phyloP scores from a whole-genome alignment of 78 protist species.

The Corallochytrium limacisporum region DNA sequence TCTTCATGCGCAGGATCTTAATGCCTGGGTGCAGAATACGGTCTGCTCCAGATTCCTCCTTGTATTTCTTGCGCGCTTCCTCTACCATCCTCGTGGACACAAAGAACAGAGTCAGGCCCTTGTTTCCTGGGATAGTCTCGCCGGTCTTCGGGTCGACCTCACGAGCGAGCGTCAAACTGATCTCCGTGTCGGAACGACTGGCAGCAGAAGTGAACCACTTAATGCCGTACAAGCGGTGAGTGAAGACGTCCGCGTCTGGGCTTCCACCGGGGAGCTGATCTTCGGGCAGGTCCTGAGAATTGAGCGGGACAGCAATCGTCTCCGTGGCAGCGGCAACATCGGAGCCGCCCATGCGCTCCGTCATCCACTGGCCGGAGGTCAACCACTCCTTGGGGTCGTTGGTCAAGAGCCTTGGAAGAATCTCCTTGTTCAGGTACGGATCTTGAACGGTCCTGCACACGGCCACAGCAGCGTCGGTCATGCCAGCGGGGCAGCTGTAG shows the following conservation, averaged over 20 bases:
- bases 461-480: too few species aligned
- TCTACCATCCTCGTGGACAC: too few species aligned
- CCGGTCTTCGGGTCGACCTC: slow-evolving; percentile 2
- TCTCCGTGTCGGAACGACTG: slow-evolving; percentile 32
- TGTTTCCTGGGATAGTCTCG: background rate
- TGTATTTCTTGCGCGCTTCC: too few species aligned
- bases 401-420: too few species aligned
- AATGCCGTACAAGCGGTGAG: slow-evolving; percentile 17
- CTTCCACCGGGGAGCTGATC: background rate
- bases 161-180: slow-evolving; percentile 38
- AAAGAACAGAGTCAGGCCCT: background rate
- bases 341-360: slow-evolving; percentile 51
- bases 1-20: slow-evolving; percentile 31
- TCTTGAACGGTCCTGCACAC: too few species aligned
- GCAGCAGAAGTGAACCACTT: slow-evolving; percentile 53
- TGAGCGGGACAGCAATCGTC: slow-evolving; percentile 12
- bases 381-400: too few species aligned
- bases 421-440: too few species aligned
- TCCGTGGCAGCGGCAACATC: slow-evolving; percentile 43
- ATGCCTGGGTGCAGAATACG: too few species aligned
- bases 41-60: too few species aligned
- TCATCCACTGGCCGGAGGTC: slow-evolving; percentile 32
- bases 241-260: background rate
- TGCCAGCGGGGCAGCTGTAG: too few species aligned
- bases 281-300: too few species aligned